Conservation (phyloP, 495 filamentous ascomycete species). For the Coniosporium apollinis region DNA sequence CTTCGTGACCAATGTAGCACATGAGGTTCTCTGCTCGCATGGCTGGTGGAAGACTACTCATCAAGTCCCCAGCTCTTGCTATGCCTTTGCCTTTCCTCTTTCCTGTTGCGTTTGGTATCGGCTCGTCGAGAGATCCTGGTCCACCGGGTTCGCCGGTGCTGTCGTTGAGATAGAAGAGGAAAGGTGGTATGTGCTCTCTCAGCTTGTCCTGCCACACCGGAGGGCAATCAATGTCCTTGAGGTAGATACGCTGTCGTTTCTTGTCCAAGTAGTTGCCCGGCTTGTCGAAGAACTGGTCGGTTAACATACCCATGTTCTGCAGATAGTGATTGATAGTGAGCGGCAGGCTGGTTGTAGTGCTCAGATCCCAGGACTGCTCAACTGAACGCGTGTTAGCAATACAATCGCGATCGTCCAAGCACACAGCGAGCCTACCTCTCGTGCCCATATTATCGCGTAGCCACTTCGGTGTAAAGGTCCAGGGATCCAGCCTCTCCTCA, state of each 20-base stretch:
- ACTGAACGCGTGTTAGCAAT: constrained; percentile 3
- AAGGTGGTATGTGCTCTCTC: constrained; percentile 55
- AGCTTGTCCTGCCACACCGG: constrained; percentile 65
- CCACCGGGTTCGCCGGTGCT: constrained; percentile 41
- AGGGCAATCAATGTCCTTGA: constrained; percentile 93
- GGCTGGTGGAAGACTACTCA: constrained; percentile 71
- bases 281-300: constrained; percentile 49
- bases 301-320: constrained; percentile 58
- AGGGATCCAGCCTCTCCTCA: constrained; percentile 44
- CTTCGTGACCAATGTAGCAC: constrained; percentile 97
- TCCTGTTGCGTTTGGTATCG: constrained; percentile 14
- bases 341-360: constrained; percentile 45
- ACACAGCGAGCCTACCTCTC: constrained; percentile 30
- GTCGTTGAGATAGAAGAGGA: constrained; percentile 75
- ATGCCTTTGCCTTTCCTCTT: constrained; percentile 30
- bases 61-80: constrained; percentile 65
- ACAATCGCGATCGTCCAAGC: constrained; percentile 1
- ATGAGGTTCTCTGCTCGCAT: constrained; percentile 93
- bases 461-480: constrained; percentile 68
- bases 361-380: constrained; percentile 32
- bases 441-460: constrained; percentile 49
- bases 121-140: constrained; percentile 27
- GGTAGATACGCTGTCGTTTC: constrained; percentile 66
- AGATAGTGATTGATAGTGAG: constrained; percentile 83
- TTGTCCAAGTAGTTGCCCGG: constrained; percentile 48